Conservation (phyloP, 768 basidiomycete genomes). For the Macrolepiota dolichaula region DNA sequence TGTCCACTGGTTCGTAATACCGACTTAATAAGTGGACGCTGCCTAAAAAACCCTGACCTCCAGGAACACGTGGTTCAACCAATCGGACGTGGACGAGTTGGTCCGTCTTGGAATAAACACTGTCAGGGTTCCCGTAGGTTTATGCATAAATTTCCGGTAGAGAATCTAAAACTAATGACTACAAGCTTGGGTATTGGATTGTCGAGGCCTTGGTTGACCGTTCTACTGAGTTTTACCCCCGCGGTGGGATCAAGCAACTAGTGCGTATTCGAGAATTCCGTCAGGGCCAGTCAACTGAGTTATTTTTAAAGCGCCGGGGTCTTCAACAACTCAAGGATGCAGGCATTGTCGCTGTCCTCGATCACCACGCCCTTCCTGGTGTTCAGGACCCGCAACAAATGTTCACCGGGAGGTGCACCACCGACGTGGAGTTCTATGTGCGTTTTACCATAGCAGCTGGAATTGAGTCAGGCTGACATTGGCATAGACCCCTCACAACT, state of each 20-base stretch:
- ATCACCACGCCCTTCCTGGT: constrained; percentile 70
- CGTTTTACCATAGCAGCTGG: constrained; percentile 1
- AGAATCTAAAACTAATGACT: neutral
- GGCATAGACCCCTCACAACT: constrained; percentile 63
- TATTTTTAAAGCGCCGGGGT: constrained; percentile 54
- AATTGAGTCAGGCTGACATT: neutral
- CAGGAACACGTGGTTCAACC: constrained; percentile 72
- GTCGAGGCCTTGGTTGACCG: constrained; percentile 69
- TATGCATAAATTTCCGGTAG: neutral
- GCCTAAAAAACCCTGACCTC: neutral
- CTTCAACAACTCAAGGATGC: constrained; percentile 55
- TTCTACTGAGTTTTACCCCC: constrained; percentile 57
- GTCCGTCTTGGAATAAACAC: constrained; percentile 62
- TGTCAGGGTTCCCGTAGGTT: constrained; percentile 68
- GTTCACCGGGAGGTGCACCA: constrained; percentile 73
- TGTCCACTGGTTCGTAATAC: constrained; percentile 51
- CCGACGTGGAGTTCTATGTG: constrained; percentile 72
- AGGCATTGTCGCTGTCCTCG: constrained; percentile 62
- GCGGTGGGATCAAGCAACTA: constrained; percentile 64
- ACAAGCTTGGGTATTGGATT: constrained; percentile 80
- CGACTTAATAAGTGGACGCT: neutral
- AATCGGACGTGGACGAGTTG: constrained; percentile 56
- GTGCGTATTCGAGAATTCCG: constrained; percentile 33
- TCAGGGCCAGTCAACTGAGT: neutral
- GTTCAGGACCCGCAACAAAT: constrained; percentile 56